phyloP scores from a whole-genome alignment of 1,284 basidiomycete genomes.

The Grifola frondosa region DNA sequence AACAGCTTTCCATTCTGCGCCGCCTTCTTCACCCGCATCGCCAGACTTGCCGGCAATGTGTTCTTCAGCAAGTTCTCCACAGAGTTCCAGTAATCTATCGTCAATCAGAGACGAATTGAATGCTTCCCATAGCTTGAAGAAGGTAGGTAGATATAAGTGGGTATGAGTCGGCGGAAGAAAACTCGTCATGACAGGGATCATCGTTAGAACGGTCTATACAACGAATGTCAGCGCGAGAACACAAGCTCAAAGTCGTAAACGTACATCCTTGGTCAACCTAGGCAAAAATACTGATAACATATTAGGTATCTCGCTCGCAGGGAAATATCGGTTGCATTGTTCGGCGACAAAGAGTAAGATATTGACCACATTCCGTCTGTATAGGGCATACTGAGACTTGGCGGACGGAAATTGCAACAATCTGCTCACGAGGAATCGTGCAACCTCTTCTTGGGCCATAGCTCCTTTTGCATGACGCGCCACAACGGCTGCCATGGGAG shows the following conservation, averaged over 20 bases:
- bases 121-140: conserved; percentile 85
- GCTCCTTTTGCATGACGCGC: conserved; percentile 66
- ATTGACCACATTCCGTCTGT: conserved; percentile 64
- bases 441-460: conserved; percentile 69
- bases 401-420: conserved; percentile 1
- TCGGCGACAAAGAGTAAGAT: conserved; percentile 74
- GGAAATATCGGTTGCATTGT: conserved; percentile 69
- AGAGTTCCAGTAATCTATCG: conserved; percentile 82
- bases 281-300: conserved; percentile 78
- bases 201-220: conserved; percentile 57
- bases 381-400: neutral
- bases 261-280: conserved; percentile 60
- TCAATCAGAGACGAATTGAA: conserved; percentile 82
- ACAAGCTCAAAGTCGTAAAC: conserved; percentile 17
- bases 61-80: conserved; percentile 75
- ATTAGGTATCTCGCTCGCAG: conserved; percentile 60
- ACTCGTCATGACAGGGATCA: conserved; percentile 71
- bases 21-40: conserved; percentile 51
- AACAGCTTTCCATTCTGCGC: conserved; percentile 70
- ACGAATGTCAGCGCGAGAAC: conserved; percentile 3
- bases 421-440: conserved; percentile 49
- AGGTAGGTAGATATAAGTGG: conserved; percentile 66
- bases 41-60: conserved; percentile 66
- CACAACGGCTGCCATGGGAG: conserved; percentile 78
- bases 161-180: conserved; percentile 74